Percentiles rank a stretch among this genome's conserved stretches.
phyloP scores from a whole-genome alignment of 495 filamentous ascomycete species.

The Aspergillus biplanus region DNA sequence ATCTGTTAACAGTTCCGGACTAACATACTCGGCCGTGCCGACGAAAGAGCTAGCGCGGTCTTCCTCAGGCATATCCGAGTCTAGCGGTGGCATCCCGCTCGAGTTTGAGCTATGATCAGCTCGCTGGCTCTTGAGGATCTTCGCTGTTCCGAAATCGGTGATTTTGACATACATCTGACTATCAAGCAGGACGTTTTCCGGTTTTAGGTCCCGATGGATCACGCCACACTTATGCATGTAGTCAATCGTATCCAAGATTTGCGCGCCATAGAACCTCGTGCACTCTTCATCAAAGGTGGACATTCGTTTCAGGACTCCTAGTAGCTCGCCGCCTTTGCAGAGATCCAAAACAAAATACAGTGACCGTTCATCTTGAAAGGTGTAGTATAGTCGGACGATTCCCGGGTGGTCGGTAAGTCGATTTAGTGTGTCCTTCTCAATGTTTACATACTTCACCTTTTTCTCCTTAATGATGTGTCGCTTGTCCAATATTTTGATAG shows the following conservation, averaged over 20 bases:
- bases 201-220: conserved; percentile 96
- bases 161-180: conserved; percentile 98
- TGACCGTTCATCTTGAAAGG: conserved; percentile 95
- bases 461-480: conserved; percentile 99
- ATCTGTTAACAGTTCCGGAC: conserved; percentile 90
- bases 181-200: conserved; percentile 95
- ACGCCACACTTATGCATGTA: conserved; percentile 98
- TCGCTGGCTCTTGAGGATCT: conserved; percentile 75
- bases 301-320: conserved; percentile 92
- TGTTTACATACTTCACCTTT: conserved; percentile 99
- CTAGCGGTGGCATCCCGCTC: conserved; percentile 51
- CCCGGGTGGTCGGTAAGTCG: conserved; percentile 95
- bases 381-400: conserved; percentile 97
- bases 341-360: conserved; percentile 97
- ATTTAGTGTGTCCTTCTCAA: conserved; percentile 98
- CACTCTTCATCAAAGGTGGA: conserved; percentile 96
- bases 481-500: conserved; percentile 98
- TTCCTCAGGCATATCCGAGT: conserved; percentile 63
- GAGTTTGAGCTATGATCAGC: conserved; percentile 46
- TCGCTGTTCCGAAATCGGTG: conserved; percentile 98
- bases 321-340: conserved; percentile 87
- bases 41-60: conserved; percentile 92
- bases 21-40: conserved; percentile 98
- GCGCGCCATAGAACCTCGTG: conserved; percentile 89
- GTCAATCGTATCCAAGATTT: conserved; percentile 95